phyloP scores from a whole-genome alignment of 805 yeast genomes.

The Candida silvatica region DNA sequence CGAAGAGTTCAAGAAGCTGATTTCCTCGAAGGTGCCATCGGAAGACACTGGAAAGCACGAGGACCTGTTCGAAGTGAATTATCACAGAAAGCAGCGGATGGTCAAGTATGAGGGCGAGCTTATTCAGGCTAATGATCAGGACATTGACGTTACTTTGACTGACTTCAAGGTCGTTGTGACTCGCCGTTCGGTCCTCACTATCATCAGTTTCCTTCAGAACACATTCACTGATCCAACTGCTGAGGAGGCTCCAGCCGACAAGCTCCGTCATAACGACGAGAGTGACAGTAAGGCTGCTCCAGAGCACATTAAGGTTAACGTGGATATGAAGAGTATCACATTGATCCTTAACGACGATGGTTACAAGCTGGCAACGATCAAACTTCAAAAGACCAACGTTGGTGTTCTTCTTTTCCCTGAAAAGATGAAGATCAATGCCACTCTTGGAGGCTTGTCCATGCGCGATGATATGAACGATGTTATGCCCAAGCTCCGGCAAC shows the following conservation, averaged over 20 bases:
- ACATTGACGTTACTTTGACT: constrained; percentile 62
- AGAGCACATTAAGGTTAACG: constrained; percentile 60
- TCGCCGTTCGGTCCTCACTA: constrained; percentile 67
- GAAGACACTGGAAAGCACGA: constrained; percentile 30
- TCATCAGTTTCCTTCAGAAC: constrained; percentile 72
- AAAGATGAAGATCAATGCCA: constrained; percentile 61
- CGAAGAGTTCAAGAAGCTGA: constrained; percentile 55
- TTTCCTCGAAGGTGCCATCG: constrained; percentile 51
- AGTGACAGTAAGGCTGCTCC: constrained; percentile 52
- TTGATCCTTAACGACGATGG: constrained; percentile 78
- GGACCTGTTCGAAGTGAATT: constrained; percentile 51
- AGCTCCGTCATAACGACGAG: constrained; percentile 57
- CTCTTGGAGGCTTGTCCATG: constrained; percentile 69
- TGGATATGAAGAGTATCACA: constrained; percentile 65
- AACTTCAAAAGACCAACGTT: constrained; percentile 65
- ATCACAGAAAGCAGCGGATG: constrained; percentile 49
- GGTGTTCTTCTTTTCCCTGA: constrained; percentile 64
- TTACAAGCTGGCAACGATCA: constrained; percentile 68
- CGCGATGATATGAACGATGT: constrained; percentile 70
- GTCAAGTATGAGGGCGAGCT: constrained; percentile 43
- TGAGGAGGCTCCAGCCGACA: constrained; percentile 61
- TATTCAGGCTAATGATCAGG: constrained; percentile 72
- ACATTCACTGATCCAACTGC: constrained; percentile 84
- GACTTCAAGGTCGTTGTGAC: constrained; percentile 70
- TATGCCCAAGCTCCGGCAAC: constrained; percentile 47